These are phyloP conservation scores for Ophiocordyceps camponoti-leonardi DNA, from an alignment of 2,329 filamentous ascomycete genomes.

Conservation along the genomic window DNA sequence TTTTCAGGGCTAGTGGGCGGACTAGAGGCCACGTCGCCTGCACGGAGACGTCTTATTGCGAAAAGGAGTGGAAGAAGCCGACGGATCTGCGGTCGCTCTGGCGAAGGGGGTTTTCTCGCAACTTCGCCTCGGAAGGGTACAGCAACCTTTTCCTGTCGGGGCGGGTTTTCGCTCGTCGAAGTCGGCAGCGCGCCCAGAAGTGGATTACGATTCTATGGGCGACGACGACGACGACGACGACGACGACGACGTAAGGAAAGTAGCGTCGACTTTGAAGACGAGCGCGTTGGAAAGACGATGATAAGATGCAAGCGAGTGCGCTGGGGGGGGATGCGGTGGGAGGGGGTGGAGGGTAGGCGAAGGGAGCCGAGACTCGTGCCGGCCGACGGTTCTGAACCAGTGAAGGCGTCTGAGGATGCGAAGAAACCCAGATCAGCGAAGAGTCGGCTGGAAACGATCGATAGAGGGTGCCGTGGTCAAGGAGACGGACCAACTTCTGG, in stretches of 20 bases:
- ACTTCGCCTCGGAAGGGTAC: neutral
- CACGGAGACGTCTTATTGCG: neutral
- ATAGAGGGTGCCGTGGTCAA: slow-evolving; percentile 6
- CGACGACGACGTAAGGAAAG: neutral
- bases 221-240: neutral
- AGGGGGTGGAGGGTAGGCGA: neutral
- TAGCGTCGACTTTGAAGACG: neutral
- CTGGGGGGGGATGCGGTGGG: no score
- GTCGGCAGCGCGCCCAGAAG: no score
- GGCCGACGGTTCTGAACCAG: slow-evolving; percentile 33
- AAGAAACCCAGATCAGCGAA: slow-evolving; percentile 17
- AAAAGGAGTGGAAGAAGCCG: neutral
- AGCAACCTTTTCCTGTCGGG: neutral
- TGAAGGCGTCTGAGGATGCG: slow-evolving; percentile 40
- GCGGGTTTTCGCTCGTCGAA: neutral
- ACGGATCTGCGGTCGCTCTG: neutral
- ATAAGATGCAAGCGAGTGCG: neutral
- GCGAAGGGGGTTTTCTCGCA: neutral
- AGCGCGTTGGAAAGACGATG: neutral
- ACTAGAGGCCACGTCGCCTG: neutral
- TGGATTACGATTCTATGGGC: neutral
- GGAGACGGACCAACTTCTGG: slow-evolving; percentile 15
- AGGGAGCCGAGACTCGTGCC: slow-evolving; percentile 7
- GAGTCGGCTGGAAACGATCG: slow-evolving; percentile 17
- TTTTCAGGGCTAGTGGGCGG: slow-evolving; percentile 3